Conservation (phyloP, 345 rosid genomes). For the Psidium guajava region DNA sequence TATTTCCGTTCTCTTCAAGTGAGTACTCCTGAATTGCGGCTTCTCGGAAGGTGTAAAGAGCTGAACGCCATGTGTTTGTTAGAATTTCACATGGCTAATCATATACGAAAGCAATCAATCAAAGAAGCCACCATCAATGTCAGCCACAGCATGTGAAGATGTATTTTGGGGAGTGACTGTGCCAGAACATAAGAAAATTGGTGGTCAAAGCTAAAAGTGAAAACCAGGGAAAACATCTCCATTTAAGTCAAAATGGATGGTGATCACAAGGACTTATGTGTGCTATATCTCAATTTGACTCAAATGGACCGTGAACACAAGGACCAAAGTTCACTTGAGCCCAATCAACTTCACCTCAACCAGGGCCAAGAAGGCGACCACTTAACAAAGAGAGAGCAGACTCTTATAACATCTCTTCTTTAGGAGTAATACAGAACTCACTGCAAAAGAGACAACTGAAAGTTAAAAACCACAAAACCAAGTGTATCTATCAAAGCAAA, state of each 20-base stretch:
- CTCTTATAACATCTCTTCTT: neutral
- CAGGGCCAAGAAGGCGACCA: neutral
- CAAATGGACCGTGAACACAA: neutral
- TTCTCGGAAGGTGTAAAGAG: neutral
- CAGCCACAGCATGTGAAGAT: neutral
- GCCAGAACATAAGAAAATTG: neutral
- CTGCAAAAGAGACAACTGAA: neutral
- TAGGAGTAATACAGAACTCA: neutral
- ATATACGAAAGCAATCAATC: neutral
- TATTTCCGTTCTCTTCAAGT: neutral
- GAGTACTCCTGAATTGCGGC: neutral
- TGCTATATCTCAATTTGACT: neutral
- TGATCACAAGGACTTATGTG: neutral
- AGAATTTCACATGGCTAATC: neutral
- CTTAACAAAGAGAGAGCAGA: neutral
- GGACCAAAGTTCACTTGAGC: neutral
- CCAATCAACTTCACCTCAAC: neutral
- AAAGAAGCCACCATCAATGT: neutral
- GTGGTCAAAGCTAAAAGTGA: neutral
- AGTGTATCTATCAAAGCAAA: neutral
- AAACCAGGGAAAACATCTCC: neutral
- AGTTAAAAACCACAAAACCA: neutral
- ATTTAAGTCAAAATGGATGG: neutral
- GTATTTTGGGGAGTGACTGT: neutral
- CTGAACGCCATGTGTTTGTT: neutral